These are phyloP conservation scores for Didymella exigua DNA, from an alignment of 2,329 filamentous ascomycete genomes.

Conservation along the genomic window DNA sequence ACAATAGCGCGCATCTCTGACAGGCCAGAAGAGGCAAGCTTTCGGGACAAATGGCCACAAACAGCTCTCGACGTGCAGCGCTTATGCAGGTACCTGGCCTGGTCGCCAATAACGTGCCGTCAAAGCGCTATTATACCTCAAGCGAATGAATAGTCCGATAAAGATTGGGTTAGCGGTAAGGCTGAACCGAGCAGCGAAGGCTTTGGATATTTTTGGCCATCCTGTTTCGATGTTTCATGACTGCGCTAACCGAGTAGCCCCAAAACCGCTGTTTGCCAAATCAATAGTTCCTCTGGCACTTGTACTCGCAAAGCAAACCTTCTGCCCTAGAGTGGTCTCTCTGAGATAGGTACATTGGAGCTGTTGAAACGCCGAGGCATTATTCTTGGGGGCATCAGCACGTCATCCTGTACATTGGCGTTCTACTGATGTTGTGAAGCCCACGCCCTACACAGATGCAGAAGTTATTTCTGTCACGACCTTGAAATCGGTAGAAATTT, in stretches of 20 bases:
- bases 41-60: slow-evolving; percentile 1
- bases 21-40: slow-evolving; percentile 3
- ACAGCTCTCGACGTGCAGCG: slow-evolving; percentile 1
- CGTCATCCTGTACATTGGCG: slow-evolving; percentile 1
- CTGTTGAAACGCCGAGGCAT: slow-evolving; percentile 2
- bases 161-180: slow-evolving; percentile 8
- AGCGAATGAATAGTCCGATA: background rate
- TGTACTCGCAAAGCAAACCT: background rate
- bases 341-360: background rate
- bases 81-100: slow-evolving; percentile 14
- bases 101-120: slow-evolving; percentile 8
- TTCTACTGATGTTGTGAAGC: slow-evolving; percentile 1
- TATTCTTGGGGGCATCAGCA: slow-evolving; percentile 9
- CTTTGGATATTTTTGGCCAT: slow-evolving; percentile 20
- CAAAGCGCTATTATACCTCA: background rate
- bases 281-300: slow-evolving; percentile 18
- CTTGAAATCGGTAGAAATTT: background rate
- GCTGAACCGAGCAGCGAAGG: slow-evolving; percentile 18
- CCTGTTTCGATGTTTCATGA: slow-evolving; percentile 11
- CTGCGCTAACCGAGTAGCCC: slow-evolving; percentile 11
- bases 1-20: slow-evolving; percentile 11
- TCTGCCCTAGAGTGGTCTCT: background rate
- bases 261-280: slow-evolving; percentile 18
- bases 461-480: background rate
- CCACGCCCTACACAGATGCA: background rate